phyloP scores from a whole-genome alignment of 805 yeast species.

The Saturnispora kantuleensis region DNA sequence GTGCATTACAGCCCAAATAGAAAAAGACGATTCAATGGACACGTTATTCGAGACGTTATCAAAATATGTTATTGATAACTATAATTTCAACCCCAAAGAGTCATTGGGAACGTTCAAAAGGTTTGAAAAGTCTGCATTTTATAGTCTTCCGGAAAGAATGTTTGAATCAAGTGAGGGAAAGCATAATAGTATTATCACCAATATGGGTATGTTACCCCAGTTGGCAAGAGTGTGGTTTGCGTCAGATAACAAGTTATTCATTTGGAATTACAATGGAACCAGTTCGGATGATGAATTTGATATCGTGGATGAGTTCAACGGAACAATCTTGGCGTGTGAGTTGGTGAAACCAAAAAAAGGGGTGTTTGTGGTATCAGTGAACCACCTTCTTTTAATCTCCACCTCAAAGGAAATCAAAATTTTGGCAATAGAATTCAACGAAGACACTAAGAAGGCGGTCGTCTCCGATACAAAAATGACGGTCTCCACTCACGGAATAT shows the following conservation, averaged over 20 bases:
- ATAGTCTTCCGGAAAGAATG: slow-evolving; percentile 65
- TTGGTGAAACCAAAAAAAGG: slow-evolving; percentile 74
- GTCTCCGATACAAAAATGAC: slow-evolving; percentile 76
- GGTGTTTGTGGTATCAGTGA: slow-evolving; percentile 71
- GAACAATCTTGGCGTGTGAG: slow-evolving; percentile 66
- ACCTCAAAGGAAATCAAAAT: slow-evolving; percentile 74
- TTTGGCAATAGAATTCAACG: slow-evolving; percentile 51
- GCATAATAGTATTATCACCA: slow-evolving; percentile 36
- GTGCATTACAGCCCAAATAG: slow-evolving; percentile 49
- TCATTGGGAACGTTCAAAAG: slow-evolving; percentile 53
- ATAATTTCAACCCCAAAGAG: slow-evolving; percentile 38
- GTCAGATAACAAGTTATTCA: slow-evolving; percentile 65
- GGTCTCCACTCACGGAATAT: slow-evolving; percentile 70
- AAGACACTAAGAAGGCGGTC: slow-evolving; percentile 39
- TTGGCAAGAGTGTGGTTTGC: slow-evolving; percentile 80
- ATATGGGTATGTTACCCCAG: slow-evolving; percentile 77
- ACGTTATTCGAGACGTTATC: slow-evolving; percentile 46
- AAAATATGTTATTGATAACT: slow-evolving; percentile 58
- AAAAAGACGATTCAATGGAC: slow-evolving; percentile 48
- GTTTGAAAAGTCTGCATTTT: slow-evolving; percentile 59
- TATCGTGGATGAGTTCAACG: slow-evolving; percentile 72
- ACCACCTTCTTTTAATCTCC: slow-evolving; percentile 61
- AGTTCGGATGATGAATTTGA: slow-evolving; percentile 51
- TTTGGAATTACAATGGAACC: slow-evolving; percentile 61
- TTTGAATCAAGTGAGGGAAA: slow-evolving; percentile 1